A percentile compares a stretch with the other conserved stretches of the same genome.
Evolutionary conservation across 345 rosid species (phyloP).

Genomic region (Linum lewisii): DNA sequence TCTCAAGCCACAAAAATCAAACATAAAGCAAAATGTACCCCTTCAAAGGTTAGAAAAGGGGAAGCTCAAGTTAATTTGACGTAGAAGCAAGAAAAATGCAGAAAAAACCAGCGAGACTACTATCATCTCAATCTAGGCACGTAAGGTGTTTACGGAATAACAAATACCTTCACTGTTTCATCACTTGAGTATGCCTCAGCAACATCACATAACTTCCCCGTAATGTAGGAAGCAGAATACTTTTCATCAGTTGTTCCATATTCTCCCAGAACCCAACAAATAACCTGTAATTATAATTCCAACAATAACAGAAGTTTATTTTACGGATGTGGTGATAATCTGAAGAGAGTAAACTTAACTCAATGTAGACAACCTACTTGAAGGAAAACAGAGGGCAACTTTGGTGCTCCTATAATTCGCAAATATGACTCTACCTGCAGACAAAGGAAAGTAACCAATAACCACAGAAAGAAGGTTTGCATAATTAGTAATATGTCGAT

Average conservation of each 20-base stretch:
- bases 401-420: constrained; percentile 80
- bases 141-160: neutral
- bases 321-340: neutral
- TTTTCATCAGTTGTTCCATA: constrained; percentile 85
- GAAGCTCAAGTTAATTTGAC: too few relatives aligned
- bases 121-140: neutral
- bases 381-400: constrained; percentile 92
- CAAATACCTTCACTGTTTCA: constrained; percentile 82
- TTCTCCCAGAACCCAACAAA: constrained; percentile 97
- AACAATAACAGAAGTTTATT: neutral
- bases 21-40: neutral
- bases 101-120: too few relatives aligned
- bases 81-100: too few relatives aligned
- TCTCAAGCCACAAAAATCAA: too few relatives aligned
- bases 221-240: constrained; percentile 68
- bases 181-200: constrained; percentile 93
- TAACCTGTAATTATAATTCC: constrained; percentile 51
- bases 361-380: constrained; percentile 38
- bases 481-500: neutral
- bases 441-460: neutral
- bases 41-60: neutral
- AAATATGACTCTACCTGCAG: constrained; percentile 91
- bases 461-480: neutral
- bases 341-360: constrained; percentile 11
- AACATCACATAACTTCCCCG: constrained; percentile 90